Evolutionary conservation across 768 basidiomycete genomes (phyloP), one percentile per base, ranked within the genome.

Genomic region (Xerocomellus dryophilus): DNA sequence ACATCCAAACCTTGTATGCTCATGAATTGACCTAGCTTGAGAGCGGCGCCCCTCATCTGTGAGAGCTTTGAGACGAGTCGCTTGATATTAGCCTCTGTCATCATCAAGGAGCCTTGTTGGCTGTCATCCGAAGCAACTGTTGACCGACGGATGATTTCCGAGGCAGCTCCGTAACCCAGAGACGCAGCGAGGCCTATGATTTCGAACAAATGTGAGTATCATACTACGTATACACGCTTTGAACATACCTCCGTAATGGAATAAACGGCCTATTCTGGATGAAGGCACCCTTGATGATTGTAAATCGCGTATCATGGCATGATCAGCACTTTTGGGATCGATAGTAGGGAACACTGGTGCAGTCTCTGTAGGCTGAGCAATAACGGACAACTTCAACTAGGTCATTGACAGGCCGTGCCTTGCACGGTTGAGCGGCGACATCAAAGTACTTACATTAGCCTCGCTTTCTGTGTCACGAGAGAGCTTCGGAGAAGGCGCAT

Each of bases 1-100:
- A 21, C 4, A 38, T 7, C 57, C 70, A 14, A 18, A 83, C 84
- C 94, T 79, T 99, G 97, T 31, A 98, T 98, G 66, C 93, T 96
- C 78, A 98, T 79, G 65, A 98, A 99, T 66, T 98, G 97, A 0
- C 97, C 97, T 2, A 98, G 74, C 71, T 99, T 98, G 56, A 99
- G 76, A 2, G 97, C 97, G 0, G 97, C 97, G 0, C 96, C 96
- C 14, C 95, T 78, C 97, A 99, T 98, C 66, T 88, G 83, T 0
- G 91, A 86, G n/a, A 99, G 77, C 62, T 96, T 97, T 2, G 85
- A 84, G 2, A 98, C 97, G 0, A 99, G 78, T 2, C 95, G 82
- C 47, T 85, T 85, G 51, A 98, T 79, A 65, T 98, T 98, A 7
- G 88, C 86, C 68, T 97, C 94, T 2, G 88, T 90, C 83, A 98